Base-by-base conservation (phyloP, 1,139 yeast genomes). In the Ogataea hybrid region DNA sequence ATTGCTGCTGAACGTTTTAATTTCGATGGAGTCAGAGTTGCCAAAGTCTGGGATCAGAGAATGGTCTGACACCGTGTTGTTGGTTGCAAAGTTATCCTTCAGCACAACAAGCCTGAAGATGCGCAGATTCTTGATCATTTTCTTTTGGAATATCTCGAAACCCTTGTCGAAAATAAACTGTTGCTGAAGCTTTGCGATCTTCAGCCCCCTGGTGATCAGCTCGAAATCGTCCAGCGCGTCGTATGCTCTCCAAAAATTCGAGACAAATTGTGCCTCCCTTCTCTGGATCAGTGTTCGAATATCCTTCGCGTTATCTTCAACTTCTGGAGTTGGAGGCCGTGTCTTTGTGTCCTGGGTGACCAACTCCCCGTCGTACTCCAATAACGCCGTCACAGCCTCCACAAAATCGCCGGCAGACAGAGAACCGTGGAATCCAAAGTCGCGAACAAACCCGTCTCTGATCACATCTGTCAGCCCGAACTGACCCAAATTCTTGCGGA, bases 211-310 rank as follows among this genome's bases (percentile, higher is more conserved):
- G 29, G 73, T 61, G 22, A 92, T 69, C 6, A 81, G 62, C 29
- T 82, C 86, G 43, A 81, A 73, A 27, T 77, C 78, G 44, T 65
- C 70, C 18, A 90, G 69, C 1, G 97, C 88, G 65, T 92, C 98
- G 94, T 96, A 94, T 11, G 96, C 86, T 25, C 80, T 74, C 97
- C 98, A 92, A 61, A 94, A 94, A 59, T 90, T 89, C 41, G 78
- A 75, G 3, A 90, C 80, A 95, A 96, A 92, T 36, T 77, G 73
- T 51, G 80, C 76, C 52, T 84, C 90, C 56, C 80, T 69, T 41
- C 67, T 67, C 12, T 65, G 64, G 23, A 81, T 75, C 42, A 73
- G 60, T n/a, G 65, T 47, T 8, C 44, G 47, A 11, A 57, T 59
- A 20, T 57, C 58, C 3, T 58, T 62, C 0, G 58, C 58, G n/a